Conservation (phyloP, 1,284 basidiomycete species). For the Somion occarium region DNA sequence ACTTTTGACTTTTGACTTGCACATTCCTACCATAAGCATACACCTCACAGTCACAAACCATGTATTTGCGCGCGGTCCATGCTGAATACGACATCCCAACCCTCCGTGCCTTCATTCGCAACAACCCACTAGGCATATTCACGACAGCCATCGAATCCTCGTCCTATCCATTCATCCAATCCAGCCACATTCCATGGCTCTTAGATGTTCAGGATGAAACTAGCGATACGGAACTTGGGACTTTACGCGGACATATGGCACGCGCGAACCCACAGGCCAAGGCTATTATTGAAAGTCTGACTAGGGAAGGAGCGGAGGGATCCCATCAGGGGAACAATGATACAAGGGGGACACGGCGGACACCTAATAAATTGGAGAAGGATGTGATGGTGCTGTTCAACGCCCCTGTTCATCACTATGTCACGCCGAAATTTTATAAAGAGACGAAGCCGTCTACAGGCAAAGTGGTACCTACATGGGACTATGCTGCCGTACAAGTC, state of each 20-base stretch:
- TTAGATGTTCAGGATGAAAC: conserved; percentile 24
- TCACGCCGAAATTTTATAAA: conserved; percentile 26
- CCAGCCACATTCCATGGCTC: conserved; percentile 38
- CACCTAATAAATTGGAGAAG: too few species aligned
- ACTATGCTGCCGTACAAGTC: conserved; percentile 25
- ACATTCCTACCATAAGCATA: too few species aligned
- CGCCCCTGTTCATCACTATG: conserved; percentile 22
- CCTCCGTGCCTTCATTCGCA: conserved; percentile 32
- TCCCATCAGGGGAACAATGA: too few species aligned
- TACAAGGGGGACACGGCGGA: too few species aligned
- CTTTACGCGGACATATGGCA: conserved; percentile 25
- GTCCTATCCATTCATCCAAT: conserved; percentile 29
- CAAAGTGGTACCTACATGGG: conserved; percentile 26
- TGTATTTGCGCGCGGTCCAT: conserved; percentile 39
- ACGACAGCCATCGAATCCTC: conserved; percentile 32
- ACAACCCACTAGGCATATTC: conserved; percentile 35
- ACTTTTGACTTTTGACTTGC: too few species aligned
- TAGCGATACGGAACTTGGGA: conserved; percentile 15
- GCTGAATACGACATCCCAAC: conserved; percentile 31
- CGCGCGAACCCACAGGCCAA: conserved; percentile 25
- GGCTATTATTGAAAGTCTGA: conserved; percentile 20
- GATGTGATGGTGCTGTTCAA: conserved; percentile 23
- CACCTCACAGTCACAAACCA: too few species aligned
- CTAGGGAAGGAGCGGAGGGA: conserved; percentile 1
- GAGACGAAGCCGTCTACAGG: conserved; percentile 25